Evolutionary conservation across 2,329 filamentous ascomycete species (phyloP).

Genomic region (Talaromyces pinophilus): DNA sequence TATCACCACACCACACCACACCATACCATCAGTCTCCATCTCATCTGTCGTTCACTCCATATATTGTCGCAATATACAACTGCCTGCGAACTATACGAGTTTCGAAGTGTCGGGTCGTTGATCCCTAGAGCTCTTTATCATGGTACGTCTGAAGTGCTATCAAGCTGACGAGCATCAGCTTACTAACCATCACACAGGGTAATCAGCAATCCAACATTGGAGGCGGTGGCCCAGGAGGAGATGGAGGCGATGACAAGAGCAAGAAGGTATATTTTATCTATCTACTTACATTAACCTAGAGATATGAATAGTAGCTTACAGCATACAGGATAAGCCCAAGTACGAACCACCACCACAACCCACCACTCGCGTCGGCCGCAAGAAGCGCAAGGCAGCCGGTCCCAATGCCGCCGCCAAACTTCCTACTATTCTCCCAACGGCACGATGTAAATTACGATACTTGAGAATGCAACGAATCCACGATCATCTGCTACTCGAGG

Average conservation of each 20-base stretch:
- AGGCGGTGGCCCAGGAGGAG: conserved; percentile 63
- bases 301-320: not conserved
- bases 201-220: conserved; percentile 79
- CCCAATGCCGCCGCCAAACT: conserved; percentile 95
- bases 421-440: conserved; percentile 89
- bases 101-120: not conserved
- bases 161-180: conserved; percentile 11
- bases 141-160: conserved; percentile 15
- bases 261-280: conserved; percentile 70
- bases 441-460: conserved; percentile 94
- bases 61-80: not conserved
- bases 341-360: conserved; percentile 97
- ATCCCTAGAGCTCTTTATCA: conserved; percentile 20
- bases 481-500: conserved; percentile 93
- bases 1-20: not conserved
- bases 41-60: not conserved
- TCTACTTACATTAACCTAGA: conserved; percentile 6
- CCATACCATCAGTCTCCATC: conserved; percentile 1
- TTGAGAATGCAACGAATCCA: conserved; percentile 98
- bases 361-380: conserved; percentile 93
- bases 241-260: conserved; percentile 82
- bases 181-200: conserved; percentile 37
- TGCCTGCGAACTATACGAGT: not conserved
- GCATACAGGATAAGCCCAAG: conserved; percentile 90
- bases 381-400: conserved; percentile 95